Percentiles rank a stretch among this genome's conserved stretches.
phyloP scores from a whole-genome alignment of 805 yeast genomes.

The Crinitomyces ghanaensis region DNA sequence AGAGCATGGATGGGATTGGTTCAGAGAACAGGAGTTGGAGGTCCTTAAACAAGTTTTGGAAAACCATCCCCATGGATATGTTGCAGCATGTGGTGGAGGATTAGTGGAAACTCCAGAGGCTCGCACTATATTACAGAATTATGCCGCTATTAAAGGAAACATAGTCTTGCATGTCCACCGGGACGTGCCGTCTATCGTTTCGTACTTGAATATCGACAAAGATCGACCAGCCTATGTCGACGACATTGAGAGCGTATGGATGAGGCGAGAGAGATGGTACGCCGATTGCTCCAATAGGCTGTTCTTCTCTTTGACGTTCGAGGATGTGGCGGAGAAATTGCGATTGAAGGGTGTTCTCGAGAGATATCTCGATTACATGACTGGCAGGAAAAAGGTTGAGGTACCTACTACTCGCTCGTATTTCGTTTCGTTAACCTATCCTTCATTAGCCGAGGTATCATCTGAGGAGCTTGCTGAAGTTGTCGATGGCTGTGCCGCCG shows the following conservation, averaged over 20 bases:
- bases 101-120: slow-evolving; percentile 69
- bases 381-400: slow-evolving; percentile 37
- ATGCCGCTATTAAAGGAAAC: slow-evolving; percentile 48
- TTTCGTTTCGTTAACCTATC: slow-evolving; percentile 62
- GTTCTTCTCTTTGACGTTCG: slow-evolving; percentile 68
- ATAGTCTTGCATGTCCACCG: slow-evolving; percentile 87
- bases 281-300: slow-evolving; percentile 65
- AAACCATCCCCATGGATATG: slow-evolving; percentile 38
- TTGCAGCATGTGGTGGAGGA: slow-evolving; percentile 95
- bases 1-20: slow-evolving; percentile 77
- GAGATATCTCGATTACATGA: slow-evolving; percentile 45
- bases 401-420: slow-evolving; percentile 41
- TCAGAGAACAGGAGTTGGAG: slow-evolving; percentile 56
- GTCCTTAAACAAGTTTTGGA: slow-evolving; percentile 41
- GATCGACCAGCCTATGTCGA: slow-evolving; percentile 79
- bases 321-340: slow-evolving; percentile 39
- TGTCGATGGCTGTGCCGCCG: slow-evolving; percentile 63
- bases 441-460: slow-evolving; percentile 43
- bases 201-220: slow-evolving; percentile 63
- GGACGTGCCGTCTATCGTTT: slow-evolving; percentile 66
- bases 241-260: slow-evolving; percentile 77
- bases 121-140: slow-evolving; percentile 48
- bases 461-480: slow-evolving; percentile 40
- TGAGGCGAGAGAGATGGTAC: slow-evolving; percentile 69
- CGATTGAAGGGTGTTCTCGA: slow-evolving; percentile 49